Base-by-base conservation (phyloP, 2,329 filamentous ascomycete species). In the Sporothrix dimorphospora region DNA sequence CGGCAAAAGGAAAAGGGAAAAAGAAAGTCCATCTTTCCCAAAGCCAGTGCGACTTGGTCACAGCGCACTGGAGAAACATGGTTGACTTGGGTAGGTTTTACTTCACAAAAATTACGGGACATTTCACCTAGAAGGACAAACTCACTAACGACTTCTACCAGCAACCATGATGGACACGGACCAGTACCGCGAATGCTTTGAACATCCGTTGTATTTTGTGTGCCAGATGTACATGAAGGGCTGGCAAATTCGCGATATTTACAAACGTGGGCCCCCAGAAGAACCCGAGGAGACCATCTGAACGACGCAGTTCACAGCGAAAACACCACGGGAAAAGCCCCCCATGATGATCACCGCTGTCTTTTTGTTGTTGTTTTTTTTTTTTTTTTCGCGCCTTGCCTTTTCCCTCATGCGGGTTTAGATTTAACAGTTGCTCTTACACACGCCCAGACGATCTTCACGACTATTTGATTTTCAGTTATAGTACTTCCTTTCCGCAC, bases 201-300 rank as follows among this genome's bases (percentile, higher is more conserved):
- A 85, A 21, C 77, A 84, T 21, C 80, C 83, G 7, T 76, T 83
- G 1, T 83, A 82, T 73, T 86, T 85, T 77, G 79, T 84, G 11
- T 80, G 82, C 8, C 83, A 85, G 70, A 83, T 86, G 79, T 85
- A 85, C 57, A 80, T 83, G 66, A 76, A 79, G 1, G 73, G 78
- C 4, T 86, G 84, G 84, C 69, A 71, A 5, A 66, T 72, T 11
- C 72, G 70, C 24, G 47, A 69, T 5, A 71, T 67, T 9, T 74
- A 71, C 45, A 68, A 61, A 8, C 45, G 51, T 34, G 49, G 53
- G 4, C 70, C 59, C 5, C 69, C 47, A 14, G 69, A 63, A n/a
- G 49, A 27, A 1, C 34, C 49, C n/a, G 40, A 67, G 14, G 51
- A 71, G 21, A 68, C 38, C 4, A 34, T 53, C 38, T 66, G 12